Evolutionary conservation across 2,329 filamentous ascomycete genomes (phyloP), one percentile per base, ranked within the genome.

Genomic region (Aureobasidium sp.): DNA sequence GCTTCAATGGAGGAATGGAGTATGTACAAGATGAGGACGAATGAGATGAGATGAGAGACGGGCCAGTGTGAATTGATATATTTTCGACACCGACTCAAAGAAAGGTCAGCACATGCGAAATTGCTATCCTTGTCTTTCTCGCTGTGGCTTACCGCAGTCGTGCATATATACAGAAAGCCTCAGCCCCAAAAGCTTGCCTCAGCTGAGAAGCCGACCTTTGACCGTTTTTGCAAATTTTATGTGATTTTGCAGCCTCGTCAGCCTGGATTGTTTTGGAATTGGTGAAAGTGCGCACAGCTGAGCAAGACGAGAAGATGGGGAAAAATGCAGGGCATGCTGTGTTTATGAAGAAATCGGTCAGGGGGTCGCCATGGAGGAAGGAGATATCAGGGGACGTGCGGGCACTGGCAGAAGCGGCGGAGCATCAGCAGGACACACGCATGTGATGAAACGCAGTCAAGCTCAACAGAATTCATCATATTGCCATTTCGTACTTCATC

Each of bases 91-190:
- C 16, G 42, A 47, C 29, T 47, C 29, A 25, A n/a, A 5, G 36
- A 52, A n/a, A n/a, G n/a, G n/a, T 48, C 34, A 52, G 47, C 37
- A 42, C 47, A 52, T 52, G 57, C 36, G 32, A 45, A 36, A 11
- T 36, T 34, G 52, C 11, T n/a, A 8, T 25, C 16, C n/a, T n/a
- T n/a, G n/a, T n/a, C n/a, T n/a, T 25, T 10, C 21, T 55, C 27
- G 52, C 45, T 60, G 57, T 52, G 25, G 57, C 57, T 60, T 60
- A 44, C 57, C 47, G 57, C 57, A 60, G 47, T 36, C 44, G 21
- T 48, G 44, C 55, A 48, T 59, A 49, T 49, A 49, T 11, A 59
- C 34, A 59, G 37, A 13, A 27, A 36, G 57, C 47, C 57, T 52
- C 47, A 60, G 47, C 57, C 44, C 45, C 44, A 50, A 42, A 29